These are phyloP conservation scores for Torulaspora quercuum DNA, from an alignment of 805 yeast genomes.

Conservation along the genomic window DNA sequence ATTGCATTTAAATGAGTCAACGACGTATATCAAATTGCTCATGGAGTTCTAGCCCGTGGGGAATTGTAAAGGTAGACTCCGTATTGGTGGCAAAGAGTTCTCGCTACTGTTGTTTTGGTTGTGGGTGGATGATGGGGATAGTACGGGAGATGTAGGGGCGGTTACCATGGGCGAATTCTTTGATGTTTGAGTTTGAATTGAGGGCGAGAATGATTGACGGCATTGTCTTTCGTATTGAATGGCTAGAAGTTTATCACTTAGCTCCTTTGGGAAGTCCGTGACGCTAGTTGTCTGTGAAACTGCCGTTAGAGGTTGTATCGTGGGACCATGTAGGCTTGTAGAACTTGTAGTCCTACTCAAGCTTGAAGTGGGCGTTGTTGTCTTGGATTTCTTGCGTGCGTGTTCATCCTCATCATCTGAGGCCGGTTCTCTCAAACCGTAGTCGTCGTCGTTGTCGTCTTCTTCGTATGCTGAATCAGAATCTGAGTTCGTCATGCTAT, in stretches of 20 bases:
- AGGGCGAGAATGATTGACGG: slow-evolving; percentile 5
- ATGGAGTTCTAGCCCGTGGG: slow-evolving; percentile 30
- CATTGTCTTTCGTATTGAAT: slow-evolving; percentile 26
- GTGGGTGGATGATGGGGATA: slow-evolving; percentile 9
- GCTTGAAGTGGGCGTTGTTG: slow-evolving; percentile 27
- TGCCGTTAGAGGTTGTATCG: background rate
- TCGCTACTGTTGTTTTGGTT: slow-evolving; percentile 10
- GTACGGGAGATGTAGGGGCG: slow-evolving; percentile 16
- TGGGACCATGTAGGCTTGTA: slow-evolving; percentile 15
- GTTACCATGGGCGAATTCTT: slow-evolving; percentile 5
- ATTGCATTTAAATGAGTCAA: too few relatives aligned
- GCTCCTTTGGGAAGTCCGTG: slow-evolving; percentile 12
- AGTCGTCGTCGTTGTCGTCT: slow-evolving; percentile 13
- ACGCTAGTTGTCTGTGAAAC: background rate
- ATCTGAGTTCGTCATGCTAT: slow-evolving; percentile 16
- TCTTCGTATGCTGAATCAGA: slow-evolving; percentile 19
- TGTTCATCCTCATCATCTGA: slow-evolving; percentile 21
- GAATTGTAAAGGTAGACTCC: slow-evolving; percentile 34
- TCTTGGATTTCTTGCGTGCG: slow-evolving; percentile 30
- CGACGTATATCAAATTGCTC: too few relatives aligned
- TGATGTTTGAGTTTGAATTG: slow-evolving; percentile 5
- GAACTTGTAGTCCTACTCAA: slow-evolving; percentile 29
- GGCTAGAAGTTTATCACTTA: slow-evolving; percentile 21
- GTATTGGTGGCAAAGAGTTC: slow-evolving; percentile 30
- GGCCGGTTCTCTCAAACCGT: slow-evolving; percentile 16